Evolutionary conservation across 2,329 filamentous ascomycete species (phyloP).

Genomic region (Herpotrichia juniperi): DNA sequence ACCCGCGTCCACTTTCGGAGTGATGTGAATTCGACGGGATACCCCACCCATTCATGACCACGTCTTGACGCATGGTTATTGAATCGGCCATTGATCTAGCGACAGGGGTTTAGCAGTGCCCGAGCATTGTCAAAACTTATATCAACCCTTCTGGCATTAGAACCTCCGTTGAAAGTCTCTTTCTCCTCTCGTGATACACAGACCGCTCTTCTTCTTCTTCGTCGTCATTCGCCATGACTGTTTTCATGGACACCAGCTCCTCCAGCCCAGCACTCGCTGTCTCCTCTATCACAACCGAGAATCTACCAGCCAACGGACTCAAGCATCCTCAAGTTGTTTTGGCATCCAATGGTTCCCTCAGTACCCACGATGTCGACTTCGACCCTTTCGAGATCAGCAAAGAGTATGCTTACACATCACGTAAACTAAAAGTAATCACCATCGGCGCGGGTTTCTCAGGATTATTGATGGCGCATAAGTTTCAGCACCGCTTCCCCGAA

Average conservation of each 20-base stretch:
- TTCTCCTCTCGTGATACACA: background rate
- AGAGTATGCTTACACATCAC: constrained; percentile 23
- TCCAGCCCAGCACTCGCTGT: background rate
- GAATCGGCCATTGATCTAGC: background rate
- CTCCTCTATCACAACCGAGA: constrained; percentile 1
- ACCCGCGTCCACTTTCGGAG: background rate
- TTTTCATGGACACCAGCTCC: background rate
- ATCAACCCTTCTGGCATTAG: background rate
- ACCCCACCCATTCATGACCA: background rate
- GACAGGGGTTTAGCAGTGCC: background rate
- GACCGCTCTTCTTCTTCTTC: background rate
- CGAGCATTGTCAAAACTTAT: background rate
- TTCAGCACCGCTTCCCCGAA: constrained; percentile 18
- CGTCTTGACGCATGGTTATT: background rate
- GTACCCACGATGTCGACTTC: background rate
- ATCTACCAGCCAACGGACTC: constrained; percentile 3
- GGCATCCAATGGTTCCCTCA: background rate
- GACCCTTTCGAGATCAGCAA: constrained; percentile 25
- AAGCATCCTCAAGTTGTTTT: background rate
- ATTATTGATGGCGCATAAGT: constrained; percentile 10
- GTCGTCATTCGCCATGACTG: background rate
- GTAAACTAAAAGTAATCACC: constrained; percentile 22
- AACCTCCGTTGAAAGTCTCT: background rate
- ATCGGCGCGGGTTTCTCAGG: constrained; percentile 12
- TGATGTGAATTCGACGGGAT: background rate